Conservation (phyloP, 495 filamentous ascomycete genomes). For the Lepraria neglecta region DNA sequence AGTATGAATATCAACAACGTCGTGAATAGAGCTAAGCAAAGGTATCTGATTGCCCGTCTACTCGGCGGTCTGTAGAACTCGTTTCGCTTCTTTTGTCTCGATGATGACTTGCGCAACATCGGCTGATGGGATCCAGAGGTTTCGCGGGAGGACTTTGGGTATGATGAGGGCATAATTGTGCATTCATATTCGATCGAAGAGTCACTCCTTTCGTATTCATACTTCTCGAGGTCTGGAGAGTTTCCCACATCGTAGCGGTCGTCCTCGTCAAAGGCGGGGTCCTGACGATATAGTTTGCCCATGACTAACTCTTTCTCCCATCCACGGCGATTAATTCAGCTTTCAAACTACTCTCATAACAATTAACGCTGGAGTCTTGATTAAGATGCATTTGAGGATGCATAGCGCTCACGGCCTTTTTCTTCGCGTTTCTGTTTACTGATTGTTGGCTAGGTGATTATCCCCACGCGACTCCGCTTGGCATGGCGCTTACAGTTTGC, state of each 20-base stretch:
- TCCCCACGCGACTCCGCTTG: neutral
- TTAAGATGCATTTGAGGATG: no score
- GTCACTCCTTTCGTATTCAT: conserved; percentile 35
- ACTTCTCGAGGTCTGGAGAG: conserved; percentile 33
- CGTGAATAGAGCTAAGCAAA: conserved; percentile 62
- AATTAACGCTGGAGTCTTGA: no score
- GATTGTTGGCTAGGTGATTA: conserved; percentile 10
- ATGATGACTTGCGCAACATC: conserved; percentile 46
- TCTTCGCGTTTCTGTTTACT: neutral
- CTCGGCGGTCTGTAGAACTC: conserved; percentile 53
- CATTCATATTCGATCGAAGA: conserved; percentile 39
- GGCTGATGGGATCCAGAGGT: conserved; percentile 51
- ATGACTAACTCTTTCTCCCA: conserved; percentile 1
- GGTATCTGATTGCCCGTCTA: conserved; percentile 60
- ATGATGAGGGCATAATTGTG: conserved; percentile 30
- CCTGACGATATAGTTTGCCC: neutral
- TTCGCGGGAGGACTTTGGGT: conserved; percentile 40
- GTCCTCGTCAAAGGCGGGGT: conserved; percentile 3
- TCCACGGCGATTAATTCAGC: neutral
- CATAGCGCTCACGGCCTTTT: no score
- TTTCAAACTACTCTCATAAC: no score
- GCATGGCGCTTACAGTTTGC: conserved; percentile 4
- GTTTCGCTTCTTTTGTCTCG: conserved; percentile 34
- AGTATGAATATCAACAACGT: conserved; percentile 67
- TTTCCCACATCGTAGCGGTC: neutral